phyloP scores from a whole-genome alignment of 139 green algal species.

The Coccomyxa sp. region DNA sequence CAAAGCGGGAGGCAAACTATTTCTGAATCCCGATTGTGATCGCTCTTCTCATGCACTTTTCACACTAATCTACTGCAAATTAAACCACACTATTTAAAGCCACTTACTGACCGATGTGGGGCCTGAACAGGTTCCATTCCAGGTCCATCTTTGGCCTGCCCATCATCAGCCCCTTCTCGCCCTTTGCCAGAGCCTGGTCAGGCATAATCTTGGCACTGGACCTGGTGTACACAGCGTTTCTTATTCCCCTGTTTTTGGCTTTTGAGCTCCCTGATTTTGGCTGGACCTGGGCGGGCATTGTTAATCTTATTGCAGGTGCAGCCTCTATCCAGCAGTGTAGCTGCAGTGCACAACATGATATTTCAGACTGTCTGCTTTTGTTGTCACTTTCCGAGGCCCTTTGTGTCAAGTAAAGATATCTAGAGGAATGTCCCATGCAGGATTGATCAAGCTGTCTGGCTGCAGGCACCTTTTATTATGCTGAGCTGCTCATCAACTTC shows the following conservation, averaged over 20 bases:
- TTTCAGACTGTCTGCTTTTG: too few species aligned
- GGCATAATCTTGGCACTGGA: slow-evolving; percentile 20
- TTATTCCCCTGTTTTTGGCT: slow-evolving; percentile 26
- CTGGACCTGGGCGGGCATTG: background rate
- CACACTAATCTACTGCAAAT: background rate
- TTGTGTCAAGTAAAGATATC: too few species aligned
- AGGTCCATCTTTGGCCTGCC: slow-evolving; percentile 17
- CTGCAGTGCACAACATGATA: too few species aligned
- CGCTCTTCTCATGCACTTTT: background rate
- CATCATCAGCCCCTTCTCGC: slow-evolving; percentile 5
- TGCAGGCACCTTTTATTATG: slow-evolving; percentile 1
- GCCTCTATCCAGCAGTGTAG: background rate
- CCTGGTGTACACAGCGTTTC: slow-evolving; percentile 32
- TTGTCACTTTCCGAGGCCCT: too few species aligned
- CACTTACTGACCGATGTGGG: background rate
- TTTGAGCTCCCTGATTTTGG: slow-evolving; percentile 19
- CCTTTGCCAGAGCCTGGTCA: slow-evolving; percentile 7
- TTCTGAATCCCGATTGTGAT: background rate
- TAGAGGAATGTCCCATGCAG: too few species aligned
- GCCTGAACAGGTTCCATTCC: background rate
- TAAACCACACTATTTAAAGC: background rate
- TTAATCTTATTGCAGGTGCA: background rate
- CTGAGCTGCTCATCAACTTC: background rate
- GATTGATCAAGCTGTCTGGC: too few species aligned
- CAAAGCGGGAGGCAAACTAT: background rate